Evolutionary conservation across 2,329 filamentous ascomycete species (phyloP), one percentile per base, ranked within the genome.

Genomic region (Pseudocercospora vitis): DNA sequence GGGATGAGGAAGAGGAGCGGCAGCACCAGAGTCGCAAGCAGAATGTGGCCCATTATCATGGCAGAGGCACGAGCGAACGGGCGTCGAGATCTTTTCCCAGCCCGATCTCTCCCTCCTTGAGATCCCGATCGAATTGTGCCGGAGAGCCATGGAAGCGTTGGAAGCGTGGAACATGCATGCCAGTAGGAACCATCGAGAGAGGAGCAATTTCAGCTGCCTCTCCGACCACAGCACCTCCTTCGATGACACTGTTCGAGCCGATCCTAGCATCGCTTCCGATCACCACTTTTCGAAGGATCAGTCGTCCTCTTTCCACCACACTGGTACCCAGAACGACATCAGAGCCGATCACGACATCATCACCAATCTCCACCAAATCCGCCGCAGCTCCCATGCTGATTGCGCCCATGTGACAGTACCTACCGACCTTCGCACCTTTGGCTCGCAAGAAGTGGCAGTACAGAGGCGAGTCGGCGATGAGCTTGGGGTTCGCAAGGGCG

Each of bases 291-390:
- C 61, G 63, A 11, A 64, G 53, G 26, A 64, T 50, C 28, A 64
- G 53, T 39, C 55, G 51, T 5, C 62, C 62, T 49, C 62, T 35
- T 21, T 64, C 62, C 2, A 64, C 53, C 4, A 62, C 11, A 35
- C 61, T 62, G 53, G 61, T 56, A 4, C 50, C 54, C 0, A 64
- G 40, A 6, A 52, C 50, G 8, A 62, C 59, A 45, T 64, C 62
- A 2, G 56, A 45, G 18, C 62, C 62, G 23, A 64, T 23, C 8
- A 63, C 53, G 6, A 64, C 62, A 42, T 64, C 62, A 40, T 63
- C 56, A 7, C 61, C 62, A 21, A 64, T 64, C 26, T 63, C 59
- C 5, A 64, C 52, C 1, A 64, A 55, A 48, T 64, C 62, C n/a
- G 52, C 48, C 21, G 52, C 52, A 32, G 62, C 52, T 8, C 62